Evolutionary conservation across 2,329 filamentous ascomycete genomes (phyloP).

Genomic region (Colletotrichum sp.): DNA sequence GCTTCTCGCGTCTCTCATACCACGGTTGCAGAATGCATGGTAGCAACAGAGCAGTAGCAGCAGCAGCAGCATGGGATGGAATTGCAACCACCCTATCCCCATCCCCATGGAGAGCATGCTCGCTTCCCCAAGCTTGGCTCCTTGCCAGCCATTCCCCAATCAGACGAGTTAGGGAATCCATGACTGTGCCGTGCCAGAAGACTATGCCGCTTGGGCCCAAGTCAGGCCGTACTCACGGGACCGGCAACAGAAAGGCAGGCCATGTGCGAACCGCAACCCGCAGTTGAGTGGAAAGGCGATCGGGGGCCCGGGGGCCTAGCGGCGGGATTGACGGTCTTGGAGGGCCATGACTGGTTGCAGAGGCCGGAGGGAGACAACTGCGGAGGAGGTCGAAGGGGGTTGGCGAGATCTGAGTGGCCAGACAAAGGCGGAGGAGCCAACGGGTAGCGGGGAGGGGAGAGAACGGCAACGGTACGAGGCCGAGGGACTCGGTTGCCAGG

Average conservation of each 20-base stretch:
- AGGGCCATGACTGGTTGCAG: slow-evolving; percentile 4
- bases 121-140: slow-evolving; percentile 5
- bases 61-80: neutral
- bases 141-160: slow-evolving; percentile 8
- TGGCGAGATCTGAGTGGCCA: slow-evolving; percentile 3
- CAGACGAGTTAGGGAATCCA: neutral
- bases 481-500: neutral
- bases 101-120: neutral
- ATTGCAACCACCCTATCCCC: neutral
- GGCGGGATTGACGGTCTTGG: slow-evolving; percentile 20
- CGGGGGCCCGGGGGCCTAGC: neutral
- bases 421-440: neutral
- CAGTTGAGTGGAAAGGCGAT: slow-evolving; percentile 3
- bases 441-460: neutral
- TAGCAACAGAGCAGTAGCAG: neutral
- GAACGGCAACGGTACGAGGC: neutral
- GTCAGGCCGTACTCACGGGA: slow-evolving; percentile 8
- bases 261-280: slow-evolving; percentile 2
- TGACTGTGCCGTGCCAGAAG: neutral
- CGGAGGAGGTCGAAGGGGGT: neutral
- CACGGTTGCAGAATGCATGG: slow-evolving; percentile 9
- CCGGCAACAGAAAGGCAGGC: neutral
- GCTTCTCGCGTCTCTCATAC: neutral
- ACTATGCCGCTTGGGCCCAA: neutral
- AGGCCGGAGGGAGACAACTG: neutral